These are phyloP conservation scores for Candolleomyces aberdarensis DNA, from an alignment of 768 basidiomycete genomes.

Conservation along the genomic window DNA sequence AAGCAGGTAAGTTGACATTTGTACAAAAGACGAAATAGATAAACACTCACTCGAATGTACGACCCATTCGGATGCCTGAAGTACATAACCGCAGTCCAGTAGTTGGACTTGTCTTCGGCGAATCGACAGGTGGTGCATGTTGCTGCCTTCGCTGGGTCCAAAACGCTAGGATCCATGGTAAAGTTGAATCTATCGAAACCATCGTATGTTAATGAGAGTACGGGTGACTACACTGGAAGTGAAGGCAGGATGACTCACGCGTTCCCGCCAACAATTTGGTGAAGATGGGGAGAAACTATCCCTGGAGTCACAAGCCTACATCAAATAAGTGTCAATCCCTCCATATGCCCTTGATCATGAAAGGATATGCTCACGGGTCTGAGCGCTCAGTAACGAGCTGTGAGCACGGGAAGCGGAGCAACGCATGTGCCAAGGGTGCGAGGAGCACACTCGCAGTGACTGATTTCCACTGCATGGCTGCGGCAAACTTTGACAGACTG, in stretches of 20 bases:
- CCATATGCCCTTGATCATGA: too few relatives aligned
- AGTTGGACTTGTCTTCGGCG: too few relatives aligned
- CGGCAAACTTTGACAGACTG: too few relatives aligned
- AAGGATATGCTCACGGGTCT: not conserved
- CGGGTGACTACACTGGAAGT: not conserved
- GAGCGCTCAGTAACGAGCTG: not conserved
- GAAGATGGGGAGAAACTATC: conserved; percentile 6
- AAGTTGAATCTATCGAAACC: not conserved
- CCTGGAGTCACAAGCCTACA: conserved; percentile 5
- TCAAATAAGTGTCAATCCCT: not conserved
- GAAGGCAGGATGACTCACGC: not conserved
- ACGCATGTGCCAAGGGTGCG: too few relatives aligned
- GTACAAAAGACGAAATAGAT: not conserved
- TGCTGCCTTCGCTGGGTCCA: not conserved
- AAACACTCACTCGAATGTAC: conserved; percentile 1
- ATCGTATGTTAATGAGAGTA: not conserved
- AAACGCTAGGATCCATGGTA: not conserved
- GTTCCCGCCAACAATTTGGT: conserved; percentile 7
- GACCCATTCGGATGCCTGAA: not conserved
- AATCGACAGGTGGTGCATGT: conserved; percentile 8
- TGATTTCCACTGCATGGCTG: too few relatives aligned
- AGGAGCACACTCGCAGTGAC: too few relatives aligned
- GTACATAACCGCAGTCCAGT: too few relatives aligned
- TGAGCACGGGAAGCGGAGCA: not conserved
- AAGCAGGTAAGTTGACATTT: not conserved